These are phyloP conservation scores for Huntiella savannae DNA, from an alignment of 2,329 filamentous ascomycete genomes.

Conservation along the genomic window DNA sequence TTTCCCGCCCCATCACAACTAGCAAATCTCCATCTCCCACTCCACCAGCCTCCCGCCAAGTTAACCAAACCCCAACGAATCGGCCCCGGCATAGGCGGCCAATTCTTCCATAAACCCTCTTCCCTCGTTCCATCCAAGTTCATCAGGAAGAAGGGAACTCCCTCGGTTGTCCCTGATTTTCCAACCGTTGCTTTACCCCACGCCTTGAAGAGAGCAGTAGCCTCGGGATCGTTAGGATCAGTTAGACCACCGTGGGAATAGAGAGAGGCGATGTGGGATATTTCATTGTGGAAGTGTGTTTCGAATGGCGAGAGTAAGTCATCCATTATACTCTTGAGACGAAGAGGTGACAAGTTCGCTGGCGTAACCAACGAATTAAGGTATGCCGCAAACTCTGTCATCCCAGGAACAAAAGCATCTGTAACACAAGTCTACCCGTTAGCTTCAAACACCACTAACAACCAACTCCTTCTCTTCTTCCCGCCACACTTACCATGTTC, in stretches of 20 bases:
- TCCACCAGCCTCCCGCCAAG: conserved; percentile 35
- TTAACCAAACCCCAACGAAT: conserved; percentile 42
- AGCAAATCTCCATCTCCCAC: conserved; percentile 44
- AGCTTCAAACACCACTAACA: background rate
- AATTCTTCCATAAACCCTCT: conserved; percentile 38
- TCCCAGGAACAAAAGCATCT: conserved; percentile 31
- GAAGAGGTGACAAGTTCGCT: conserved; percentile 25
- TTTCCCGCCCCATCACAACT: conserved; percentile 36
- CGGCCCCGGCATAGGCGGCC: conserved; percentile 44
- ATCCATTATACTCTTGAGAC: conserved; percentile 30
- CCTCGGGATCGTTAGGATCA: conserved; percentile 24
- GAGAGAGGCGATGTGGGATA: conserved; percentile 30
- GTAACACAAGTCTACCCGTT: background rate
- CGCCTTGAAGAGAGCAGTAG: conserved; percentile 32
- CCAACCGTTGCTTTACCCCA: conserved; percentile 46
- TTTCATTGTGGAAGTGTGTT: conserved; percentile 36
- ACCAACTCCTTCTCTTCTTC: too few species aligned
- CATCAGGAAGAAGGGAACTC: conserved; percentile 44
- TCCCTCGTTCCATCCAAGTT: conserved; percentile 42
- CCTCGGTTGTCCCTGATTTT: conserved; percentile 38
- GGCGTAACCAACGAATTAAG: conserved; percentile 22
- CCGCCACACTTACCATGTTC: conserved; percentile 29
- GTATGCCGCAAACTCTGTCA: conserved; percentile 33
- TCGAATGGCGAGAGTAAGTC: conserved; percentile 31
- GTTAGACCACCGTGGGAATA: conserved; percentile 32